Conservation (phyloP, 805 yeast genomes). For the Brettanomyces nanus region DNA sequence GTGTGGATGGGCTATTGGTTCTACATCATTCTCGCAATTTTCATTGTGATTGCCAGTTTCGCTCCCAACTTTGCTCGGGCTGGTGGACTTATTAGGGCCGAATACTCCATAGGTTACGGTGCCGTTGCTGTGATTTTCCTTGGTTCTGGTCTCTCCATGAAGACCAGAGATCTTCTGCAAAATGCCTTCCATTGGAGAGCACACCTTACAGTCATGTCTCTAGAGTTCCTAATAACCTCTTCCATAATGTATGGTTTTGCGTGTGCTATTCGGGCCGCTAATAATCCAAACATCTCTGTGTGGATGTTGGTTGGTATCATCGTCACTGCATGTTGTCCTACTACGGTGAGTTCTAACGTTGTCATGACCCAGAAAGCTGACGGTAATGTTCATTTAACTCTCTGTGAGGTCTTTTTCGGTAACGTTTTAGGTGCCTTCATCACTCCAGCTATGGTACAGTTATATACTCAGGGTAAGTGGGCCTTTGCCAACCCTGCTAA, state of each 20-base stretch:
- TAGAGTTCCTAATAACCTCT: constrained; percentile 54
- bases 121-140: constrained; percentile 83
- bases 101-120: constrained; percentile 74
- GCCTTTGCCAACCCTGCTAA: constrained; percentile 73
- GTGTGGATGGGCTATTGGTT: constrained; percentile 59
- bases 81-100: constrained; percentile 67
- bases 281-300: constrained; percentile 50
- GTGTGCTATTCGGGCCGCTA: constrained; percentile 52
- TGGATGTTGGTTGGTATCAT: constrained; percentile 80
- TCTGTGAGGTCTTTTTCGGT: constrained; percentile 82
- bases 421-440: constrained; percentile 80
- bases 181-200: constrained; percentile 77
- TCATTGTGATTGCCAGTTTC: constrained; percentile 66
- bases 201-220: constrained; percentile 57
- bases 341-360: constrained; percentile 87
- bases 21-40: constrained; percentile 59
- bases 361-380: constrained; percentile 85
- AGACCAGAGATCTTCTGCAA: constrained; percentile 48
- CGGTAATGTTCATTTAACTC: constrained; percentile 67
- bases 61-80: constrained; percentile 80
- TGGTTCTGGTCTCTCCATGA: constrained; percentile 74
- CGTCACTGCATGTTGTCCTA: constrained; percentile 82
- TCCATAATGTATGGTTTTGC: constrained; percentile 59
- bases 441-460: constrained; percentile 76
- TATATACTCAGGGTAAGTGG: constrained; percentile 56